Evolutionary conservation across 1,139 yeast species (phyloP), one percentile per base, ranked within the genome.

Genomic region (Protomyces arabidopsidicola): DNA sequence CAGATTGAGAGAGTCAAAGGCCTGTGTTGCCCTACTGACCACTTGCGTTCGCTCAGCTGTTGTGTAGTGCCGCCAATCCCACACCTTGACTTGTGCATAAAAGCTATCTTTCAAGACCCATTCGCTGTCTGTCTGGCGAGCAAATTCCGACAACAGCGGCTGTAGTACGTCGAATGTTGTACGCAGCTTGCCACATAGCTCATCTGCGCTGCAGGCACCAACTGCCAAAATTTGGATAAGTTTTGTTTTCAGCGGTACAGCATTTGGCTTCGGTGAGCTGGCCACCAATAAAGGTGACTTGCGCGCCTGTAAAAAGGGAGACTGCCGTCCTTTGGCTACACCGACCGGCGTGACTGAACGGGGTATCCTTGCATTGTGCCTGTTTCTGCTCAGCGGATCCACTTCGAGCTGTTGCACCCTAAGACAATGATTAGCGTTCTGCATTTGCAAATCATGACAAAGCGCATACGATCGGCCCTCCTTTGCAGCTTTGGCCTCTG

Each of bases 31-130:
- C 16, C 70, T 69, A 3, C 65, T 65, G 50, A 74, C 68, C 45
- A 73, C 76, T 31, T 67, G 66, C n/a, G 65, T 62, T 5, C 77
- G 72, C 63, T 75, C 75, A 14, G 68, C 64, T 24, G 68, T 65
- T 12, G 74, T 68, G 65, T 74, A 75, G 45, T 68, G 72, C 63
- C 71, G 71, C 75, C 75, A 75, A 24, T 74, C 76, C 75, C 75
- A 74, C 9, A 74, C 67, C n/a, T 75, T 70, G 53, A 75, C 67
- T 45, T 73, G 74, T 64, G 71, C 70, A 68, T 70, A 75, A 16
- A 67, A 63, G 42, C 66, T 66, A 61, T 72, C 75, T 6, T 71
- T 69, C 38, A 76, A 67, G n/a, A 27, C 63, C 65, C 65, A 63
- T 9, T 24, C 31, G 14, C 18, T 20, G 9, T 34, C 16, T 3